Conservation (phyloP, 2,329 filamentous ascomycete genomes). For the Aspergillus nomiae region DNA sequence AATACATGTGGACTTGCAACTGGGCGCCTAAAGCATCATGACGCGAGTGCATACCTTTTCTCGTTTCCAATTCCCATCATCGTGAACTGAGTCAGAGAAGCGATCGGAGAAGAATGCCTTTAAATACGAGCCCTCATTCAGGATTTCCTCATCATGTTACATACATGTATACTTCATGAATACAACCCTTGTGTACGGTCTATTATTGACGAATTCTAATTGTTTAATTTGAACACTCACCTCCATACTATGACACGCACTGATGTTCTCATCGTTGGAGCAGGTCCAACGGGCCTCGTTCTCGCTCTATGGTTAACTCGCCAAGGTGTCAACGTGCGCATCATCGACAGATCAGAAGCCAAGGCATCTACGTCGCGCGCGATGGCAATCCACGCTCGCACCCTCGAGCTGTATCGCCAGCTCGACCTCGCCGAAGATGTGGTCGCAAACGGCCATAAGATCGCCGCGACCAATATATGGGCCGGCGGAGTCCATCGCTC, state of each 20-base stretch:
- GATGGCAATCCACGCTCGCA: conserved; percentile 53
- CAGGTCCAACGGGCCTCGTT: conserved; percentile 49
- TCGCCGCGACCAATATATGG: conserved; percentile 44
- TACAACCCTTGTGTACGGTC: rapidly evolving
- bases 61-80: too few relatives aligned
- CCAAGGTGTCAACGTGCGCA: conserved; percentile 50
- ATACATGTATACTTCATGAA: background rate
- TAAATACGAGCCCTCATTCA: background rate
- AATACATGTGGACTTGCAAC: background rate
- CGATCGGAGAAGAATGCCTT: background rate
- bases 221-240: too few relatives aligned
- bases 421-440: conserved; percentile 44
- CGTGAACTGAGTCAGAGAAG: background rate
- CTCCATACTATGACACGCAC: background rate
- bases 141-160: background rate
- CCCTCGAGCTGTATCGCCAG: conserved; percentile 53
- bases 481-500: conserved; percentile 23
- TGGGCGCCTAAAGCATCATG: background rate
- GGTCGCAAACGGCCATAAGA: conserved; percentile 38
- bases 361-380: conserved; percentile 41
- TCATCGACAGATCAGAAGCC: conserved; percentile 49
- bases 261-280: conserved; percentile 49
- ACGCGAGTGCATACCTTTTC: too few relatives aligned
- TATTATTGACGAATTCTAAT: too few relatives aligned
- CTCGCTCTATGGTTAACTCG: conserved; percentile 50